Evolutionary conservation across 371 early-diverging fungal species (phyloP).

Genomic region (Capillidium heterosporum): DNA sequence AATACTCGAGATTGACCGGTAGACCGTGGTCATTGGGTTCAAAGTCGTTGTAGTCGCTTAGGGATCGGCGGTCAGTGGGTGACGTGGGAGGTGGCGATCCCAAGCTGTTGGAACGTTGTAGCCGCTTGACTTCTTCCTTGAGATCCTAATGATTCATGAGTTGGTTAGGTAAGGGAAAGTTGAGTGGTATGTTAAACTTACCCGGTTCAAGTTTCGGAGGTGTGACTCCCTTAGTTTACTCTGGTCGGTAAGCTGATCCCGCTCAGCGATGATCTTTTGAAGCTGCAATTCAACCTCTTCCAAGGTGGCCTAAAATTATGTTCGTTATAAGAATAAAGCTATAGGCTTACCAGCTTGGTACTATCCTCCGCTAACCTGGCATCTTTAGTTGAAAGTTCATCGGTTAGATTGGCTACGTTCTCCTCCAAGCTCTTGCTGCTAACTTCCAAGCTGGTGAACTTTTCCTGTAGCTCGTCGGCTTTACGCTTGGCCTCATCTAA

Average conservation of each 20-base stretch:
- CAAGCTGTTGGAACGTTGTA: background rate
- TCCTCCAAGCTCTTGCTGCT: background rate
- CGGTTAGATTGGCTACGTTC: background rate
- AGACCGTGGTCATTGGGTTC: background rate
- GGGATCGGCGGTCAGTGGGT: background rate
- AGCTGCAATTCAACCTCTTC: background rate
- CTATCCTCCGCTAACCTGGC: background rate
- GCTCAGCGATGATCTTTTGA: background rate
- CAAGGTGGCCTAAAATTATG: background rate
- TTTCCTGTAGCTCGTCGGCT: background rate
- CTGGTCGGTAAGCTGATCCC: background rate
- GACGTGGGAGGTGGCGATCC: background rate
- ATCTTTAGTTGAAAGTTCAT: background rate
- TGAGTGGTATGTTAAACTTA: background rate
- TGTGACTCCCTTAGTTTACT: background rate
- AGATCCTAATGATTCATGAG: conserved; percentile 2
- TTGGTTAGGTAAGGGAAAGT: background rate
- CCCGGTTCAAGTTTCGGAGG: conserved; percentile 1
- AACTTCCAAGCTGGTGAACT: background rate
- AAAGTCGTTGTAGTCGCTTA: background rate
- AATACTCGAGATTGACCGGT: conserved; percentile 2
- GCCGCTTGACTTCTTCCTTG: conserved; percentile 3
- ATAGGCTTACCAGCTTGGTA: background rate
- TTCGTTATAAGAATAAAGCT: background rate
- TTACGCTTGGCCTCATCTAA: background rate